Conservation (phyloP, 495 filamentous ascomycete genomes). For the Aspergillus avenaceus region DNA sequence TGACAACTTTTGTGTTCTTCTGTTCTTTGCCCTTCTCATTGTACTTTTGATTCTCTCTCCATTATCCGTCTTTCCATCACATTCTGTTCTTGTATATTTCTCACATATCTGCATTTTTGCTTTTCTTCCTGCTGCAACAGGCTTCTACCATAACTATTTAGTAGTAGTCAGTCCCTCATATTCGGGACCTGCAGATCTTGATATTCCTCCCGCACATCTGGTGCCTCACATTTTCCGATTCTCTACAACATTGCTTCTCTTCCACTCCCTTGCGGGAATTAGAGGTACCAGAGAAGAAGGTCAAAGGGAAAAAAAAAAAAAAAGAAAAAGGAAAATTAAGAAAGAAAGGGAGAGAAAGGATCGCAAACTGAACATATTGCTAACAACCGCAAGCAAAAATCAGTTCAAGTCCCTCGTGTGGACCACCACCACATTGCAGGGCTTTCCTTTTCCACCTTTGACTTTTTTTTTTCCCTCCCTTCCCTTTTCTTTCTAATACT, state of each 20-base stretch:
- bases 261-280: slow-evolving; percentile 21
- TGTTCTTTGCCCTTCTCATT: slow-evolving; percentile 21
- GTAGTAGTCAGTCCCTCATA: slow-evolving; percentile 11
- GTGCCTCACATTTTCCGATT: slow-evolving; percentile 7
- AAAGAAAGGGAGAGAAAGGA: no score
- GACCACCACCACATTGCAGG: not conserved
- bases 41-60: slow-evolving; percentile 10
- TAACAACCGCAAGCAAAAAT: not conserved
- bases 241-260: slow-evolving; percentile 9
- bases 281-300: slow-evolving; percentile 5
- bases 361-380: no score
- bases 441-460: not conserved
- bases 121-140: not conserved
- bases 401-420: not conserved
- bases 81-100: slow-evolving; percentile 1
- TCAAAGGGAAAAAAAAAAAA: slow-evolving; percentile 6
- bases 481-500: slow-evolving; percentile 13
- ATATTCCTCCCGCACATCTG: slow-evolving; percentile 14
- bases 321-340: not conserved
- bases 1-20: slow-evolving; percentile 12
- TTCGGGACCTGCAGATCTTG: slow-evolving; percentile 18
- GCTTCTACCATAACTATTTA: slow-evolving; percentile 7
- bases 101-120: not conserved
- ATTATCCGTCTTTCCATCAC: not conserved
- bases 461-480: not conserved